Evolutionary conservation across 345 rosid genomes (phyloP), one percentile per base, ranked within the genome.

Genomic region (Gossypioides kirkii): DNA sequence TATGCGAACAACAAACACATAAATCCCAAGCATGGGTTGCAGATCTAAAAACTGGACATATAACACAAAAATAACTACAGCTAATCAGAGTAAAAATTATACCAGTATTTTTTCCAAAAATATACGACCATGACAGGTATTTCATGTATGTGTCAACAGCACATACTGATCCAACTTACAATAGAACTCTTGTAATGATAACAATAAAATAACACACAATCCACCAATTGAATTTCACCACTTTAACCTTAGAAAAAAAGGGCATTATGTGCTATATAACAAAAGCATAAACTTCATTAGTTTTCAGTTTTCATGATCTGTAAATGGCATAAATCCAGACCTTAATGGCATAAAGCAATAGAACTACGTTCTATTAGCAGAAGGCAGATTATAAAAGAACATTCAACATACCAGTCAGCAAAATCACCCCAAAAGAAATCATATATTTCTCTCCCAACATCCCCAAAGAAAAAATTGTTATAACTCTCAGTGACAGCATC

Each of bases 351-450:
- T 47, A 50, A 25, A 56, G 72, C 22, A 12, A 61, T 16, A 38
- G 23, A 45, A 52, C 3, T 17, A 8, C 32, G 2, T 22, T 47
- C 43, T 47, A 16, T 59, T 61, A n/a, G 23, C 10, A n/a, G 2
- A 25, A 60, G 47, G 63, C 8, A 50, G 16, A 46, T 59, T 8
- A 49, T 46, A 69, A 36, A 69, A 10, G 49, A 45, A 42, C 60
- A 52, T 79, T 73, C 17, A 38, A 72, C 76, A 65, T 87, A 94
- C 98, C 98, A 92, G 82, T 94, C 97, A 26, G 98, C 98, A 73
- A 89, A 94, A 79, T 94, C 98, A 41, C 98, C 87, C 98, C 98
- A 92, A 79, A 92, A 90, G 85, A 94, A 94, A 72, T 94, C 97
- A 82, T 94, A 92, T 78, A 76, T 83, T 82, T 94, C 98, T 87